Percentiles rank a stretch among this genome's conserved stretches.
Conservation (phyloP, 2,329 filamentous ascomycete genomes). For the Penicillium thymicola region DNA sequence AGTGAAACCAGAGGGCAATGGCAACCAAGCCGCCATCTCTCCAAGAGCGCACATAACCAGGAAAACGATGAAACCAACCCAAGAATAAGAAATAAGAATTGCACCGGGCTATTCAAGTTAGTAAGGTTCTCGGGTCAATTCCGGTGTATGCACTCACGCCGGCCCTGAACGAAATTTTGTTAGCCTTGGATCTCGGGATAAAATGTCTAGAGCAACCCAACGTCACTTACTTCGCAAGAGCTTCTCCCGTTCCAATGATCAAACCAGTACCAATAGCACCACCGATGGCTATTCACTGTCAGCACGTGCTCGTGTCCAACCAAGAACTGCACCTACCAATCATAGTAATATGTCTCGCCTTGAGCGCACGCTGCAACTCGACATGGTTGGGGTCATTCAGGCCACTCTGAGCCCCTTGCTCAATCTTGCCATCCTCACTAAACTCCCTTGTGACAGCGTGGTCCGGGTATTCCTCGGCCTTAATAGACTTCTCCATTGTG, state of each 20-base stretch:
- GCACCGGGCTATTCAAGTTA: conserved; percentile 35
- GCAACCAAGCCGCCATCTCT: conserved; percentile 82
- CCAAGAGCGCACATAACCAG: conserved; percentile 78
- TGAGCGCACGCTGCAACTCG: conserved; percentile 42
- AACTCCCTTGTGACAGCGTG: conserved; percentile 18
- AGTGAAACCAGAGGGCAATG: conserved; percentile 73
- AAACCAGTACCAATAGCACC: conserved; percentile 45
- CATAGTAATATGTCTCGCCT: conserved; percentile 43
- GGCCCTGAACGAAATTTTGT: conserved; percentile 26
- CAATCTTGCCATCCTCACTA: conserved; percentile 16
- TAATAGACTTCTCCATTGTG: conserved; percentile 11
- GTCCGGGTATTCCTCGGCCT: conserved; percentile 20
- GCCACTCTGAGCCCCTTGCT: conserved; percentile 19
- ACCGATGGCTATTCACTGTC: conserved; percentile 34
- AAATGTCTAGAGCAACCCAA: background rate
- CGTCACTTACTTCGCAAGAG: conserved; percentile 35
- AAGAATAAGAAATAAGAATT: conserved; percentile 44
- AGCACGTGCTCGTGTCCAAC: background rate
- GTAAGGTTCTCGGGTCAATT: background rate
- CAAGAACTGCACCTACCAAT: conserved; percentile 30
- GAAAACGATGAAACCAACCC: conserved; percentile 61
- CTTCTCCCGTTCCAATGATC: conserved; percentile 41
- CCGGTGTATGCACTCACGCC: conserved; percentile 30
- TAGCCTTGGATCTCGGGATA: conserved; percentile 2
- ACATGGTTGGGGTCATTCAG: conserved; percentile 28